Conservation (phyloP, 129 eudicot species). For the Centaurea solstitialis region DNA sequence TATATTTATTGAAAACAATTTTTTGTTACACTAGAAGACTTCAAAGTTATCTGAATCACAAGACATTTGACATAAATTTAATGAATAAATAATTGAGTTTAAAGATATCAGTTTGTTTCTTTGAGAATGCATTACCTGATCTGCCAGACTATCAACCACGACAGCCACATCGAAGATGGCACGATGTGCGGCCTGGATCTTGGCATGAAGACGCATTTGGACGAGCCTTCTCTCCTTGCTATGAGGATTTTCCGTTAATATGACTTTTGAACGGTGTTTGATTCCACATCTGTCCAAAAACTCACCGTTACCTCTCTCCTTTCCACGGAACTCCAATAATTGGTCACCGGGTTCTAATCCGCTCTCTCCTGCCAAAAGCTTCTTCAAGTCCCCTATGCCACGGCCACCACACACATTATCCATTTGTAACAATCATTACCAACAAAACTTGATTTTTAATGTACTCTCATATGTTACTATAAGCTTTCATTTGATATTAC, state of each 20-base stretch:
- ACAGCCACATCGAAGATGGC: slow-evolving; percentile 30
- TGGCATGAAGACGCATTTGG: slow-evolving; percentile 42
- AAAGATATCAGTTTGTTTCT: background rate
- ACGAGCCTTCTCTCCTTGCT: slow-evolving; percentile 35
- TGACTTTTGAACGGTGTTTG: slow-evolving; percentile 42
- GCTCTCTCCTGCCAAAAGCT: slow-evolving; percentile 33
- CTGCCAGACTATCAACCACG: slow-evolving; percentile 39
- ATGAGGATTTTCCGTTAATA: slow-evolving; percentile 37
- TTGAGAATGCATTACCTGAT: slow-evolving; percentile 33
- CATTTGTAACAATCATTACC: background rate
- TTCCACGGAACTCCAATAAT: slow-evolving; percentile 35
- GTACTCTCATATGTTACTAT: background rate
- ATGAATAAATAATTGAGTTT: background rate
- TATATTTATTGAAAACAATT: background rate
- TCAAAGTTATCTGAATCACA: background rate
- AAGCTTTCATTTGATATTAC: too few relatives aligned
- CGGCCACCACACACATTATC: background rate
- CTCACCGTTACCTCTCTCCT: slow-evolving; percentile 43
- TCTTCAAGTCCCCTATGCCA: slow-evolving; percentile 48
- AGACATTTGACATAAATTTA: background rate
- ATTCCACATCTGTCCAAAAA: slow-evolving; percentile 48
- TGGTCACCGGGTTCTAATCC: slow-evolving; percentile 42
- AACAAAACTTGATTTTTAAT: background rate
- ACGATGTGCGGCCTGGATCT: slow-evolving; percentile 34
- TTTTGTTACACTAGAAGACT: background rate